These are phyloP conservation scores for Melampsora americana DNA, from an alignment of 1,284 basidiomycete genomes.

Conservation along the genomic window DNA sequence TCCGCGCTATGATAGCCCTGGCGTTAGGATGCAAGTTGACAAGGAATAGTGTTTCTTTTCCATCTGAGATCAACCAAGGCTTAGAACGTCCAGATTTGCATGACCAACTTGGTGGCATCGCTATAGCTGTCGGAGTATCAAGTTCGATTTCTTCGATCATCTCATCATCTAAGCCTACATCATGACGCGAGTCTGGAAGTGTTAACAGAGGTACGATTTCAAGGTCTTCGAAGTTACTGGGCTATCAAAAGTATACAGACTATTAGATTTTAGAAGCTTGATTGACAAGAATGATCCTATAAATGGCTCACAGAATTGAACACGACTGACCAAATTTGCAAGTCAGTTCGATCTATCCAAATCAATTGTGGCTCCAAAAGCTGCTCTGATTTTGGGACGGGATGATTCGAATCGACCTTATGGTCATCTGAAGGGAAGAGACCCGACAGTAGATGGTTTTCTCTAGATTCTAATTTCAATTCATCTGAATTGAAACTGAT, in stretches of 20 bases:
- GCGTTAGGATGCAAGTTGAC: not conserved
- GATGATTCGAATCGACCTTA: not conserved
- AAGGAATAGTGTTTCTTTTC: not conserved
- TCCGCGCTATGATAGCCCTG: not conserved
- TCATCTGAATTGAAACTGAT: conserved; percentile 7
- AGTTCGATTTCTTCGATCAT: not conserved
- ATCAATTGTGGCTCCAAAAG: not conserved
- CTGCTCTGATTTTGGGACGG: not conserved
- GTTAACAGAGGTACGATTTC: not conserved
- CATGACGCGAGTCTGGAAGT: not conserved
- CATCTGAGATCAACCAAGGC: conserved; percentile 16
- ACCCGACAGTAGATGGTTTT: conserved; percentile 1
- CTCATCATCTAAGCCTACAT: not conserved
- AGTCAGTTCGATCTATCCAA: conserved; percentile 4
- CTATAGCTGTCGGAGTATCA: not conserved
- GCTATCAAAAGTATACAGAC: not conserved
- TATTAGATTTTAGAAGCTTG: not conserved
- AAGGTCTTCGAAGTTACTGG: not conserved
- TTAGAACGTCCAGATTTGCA: not conserved
- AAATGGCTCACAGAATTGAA: not conserved
- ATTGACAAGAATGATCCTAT: not conserved
- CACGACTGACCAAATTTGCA: not conserved
- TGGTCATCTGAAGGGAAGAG: not conserved
- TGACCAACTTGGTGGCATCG: not conserved
- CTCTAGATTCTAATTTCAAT: not conserved